A percentile compares a stretch with the other conserved stretches of the same genome.
Conservation (phyloP, 768 basidiomycete species). For the Pisolithus tinctorius region DNA sequence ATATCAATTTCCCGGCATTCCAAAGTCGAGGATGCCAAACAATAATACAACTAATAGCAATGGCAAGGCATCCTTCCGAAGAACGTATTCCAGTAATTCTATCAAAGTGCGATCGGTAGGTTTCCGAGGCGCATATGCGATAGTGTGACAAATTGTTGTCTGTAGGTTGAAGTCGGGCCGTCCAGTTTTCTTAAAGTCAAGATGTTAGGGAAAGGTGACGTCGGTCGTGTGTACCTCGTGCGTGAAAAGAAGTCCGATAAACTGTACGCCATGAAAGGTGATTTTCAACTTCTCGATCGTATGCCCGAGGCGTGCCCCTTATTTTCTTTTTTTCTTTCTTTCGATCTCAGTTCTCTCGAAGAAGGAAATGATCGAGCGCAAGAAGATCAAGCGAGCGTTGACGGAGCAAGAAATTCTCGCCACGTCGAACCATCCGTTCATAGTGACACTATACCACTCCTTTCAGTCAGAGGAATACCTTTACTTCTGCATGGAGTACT, state of each 20-base stretch:
- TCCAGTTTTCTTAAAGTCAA: constrained; percentile 95
- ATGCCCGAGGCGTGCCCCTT: constrained; percentile 2
- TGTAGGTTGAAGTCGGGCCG: constrained; percentile 88
- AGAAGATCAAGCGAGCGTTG: constrained; percentile 97
- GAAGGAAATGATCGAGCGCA: constrained; percentile 99
- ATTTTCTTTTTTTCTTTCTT: constrained; percentile 4
- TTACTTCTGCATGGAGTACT: constrained; percentile 99
- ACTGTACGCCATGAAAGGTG: constrained; percentile 99
- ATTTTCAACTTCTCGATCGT: constrained; percentile 17
- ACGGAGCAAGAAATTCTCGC: constrained; percentile 99
- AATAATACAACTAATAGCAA: constrained; percentile 39
- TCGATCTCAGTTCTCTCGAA: constrained; percentile 81
- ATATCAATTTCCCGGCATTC: constrained; percentile 15
- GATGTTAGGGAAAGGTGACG: constrained; percentile 97
- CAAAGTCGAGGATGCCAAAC: constrained; percentile 41
- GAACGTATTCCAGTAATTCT: constrained; percentile 96
- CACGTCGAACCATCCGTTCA: constrained; percentile 98
- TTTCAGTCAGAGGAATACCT: constrained; percentile 98
- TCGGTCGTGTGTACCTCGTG: constrained; percentile 97
- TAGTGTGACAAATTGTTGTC: constrained; percentile 1
- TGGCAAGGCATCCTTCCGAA: constrained; percentile 68
- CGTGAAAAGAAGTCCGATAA: constrained; percentile 96
- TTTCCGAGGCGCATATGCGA: constrained; percentile 4
- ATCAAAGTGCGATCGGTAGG: constrained; percentile 88
- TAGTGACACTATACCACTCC: constrained; percentile 97